Base-by-base conservation (phyloP, 139 green algal genomes). In the Spirogloea muscicola region DNA sequence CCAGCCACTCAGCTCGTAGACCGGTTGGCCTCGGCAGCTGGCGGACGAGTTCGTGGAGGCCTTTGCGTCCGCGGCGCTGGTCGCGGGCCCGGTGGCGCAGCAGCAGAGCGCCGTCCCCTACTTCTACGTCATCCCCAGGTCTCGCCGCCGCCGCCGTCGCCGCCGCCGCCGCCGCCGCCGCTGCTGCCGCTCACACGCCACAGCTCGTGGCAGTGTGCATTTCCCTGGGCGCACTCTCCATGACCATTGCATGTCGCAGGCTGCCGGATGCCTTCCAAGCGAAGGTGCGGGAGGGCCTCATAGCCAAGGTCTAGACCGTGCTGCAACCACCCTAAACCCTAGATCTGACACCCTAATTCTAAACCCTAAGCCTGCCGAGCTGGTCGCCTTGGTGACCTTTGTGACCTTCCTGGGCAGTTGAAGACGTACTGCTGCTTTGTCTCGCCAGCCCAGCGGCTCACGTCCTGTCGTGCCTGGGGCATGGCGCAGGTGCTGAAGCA, bases 401-500 rank as follows among this genome's bases (percentile, higher is more conserved):
- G 25, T 37, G 33, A 42, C 21, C 21, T 55, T 55, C n/a, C 21
- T 55, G 21, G 46, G n/a, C 21, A 31, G n/a, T 55, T 21, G n/a
- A 7, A 43, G 7, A 7, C 40, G 9, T 39, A 62, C n/a, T 62
- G 7, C 40, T 7, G 40, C 52, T 62, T 62, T 62, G 31, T 62
- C 9, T 62, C 6, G 40, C 52, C 46, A 55, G 21, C 46, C 21
- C 21, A 21, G n/a, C n/a, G 46, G 46, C 46, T 55, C n/a, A 55
- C n/a, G 21, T 55, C 21, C 46, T 21, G 10, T 51, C 43, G 10
- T 51, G 10, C 43, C 43, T 51, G 10, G 10, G 10, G 10, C 43
- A 51, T 51, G 39, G 39, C 37, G 41, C 64, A 87, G 79, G 70
- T 91, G 10, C 58, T 91, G 27, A 83, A 76, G 58, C 70, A 86